Percentiles rank a stretch among this genome's conserved stretches.
These are phyloP conservation scores for Ophiostoma himal-ulmi DNA, from an alignment of 2,329 filamentous ascomycete species.

Conservation along the genomic window DNA sequence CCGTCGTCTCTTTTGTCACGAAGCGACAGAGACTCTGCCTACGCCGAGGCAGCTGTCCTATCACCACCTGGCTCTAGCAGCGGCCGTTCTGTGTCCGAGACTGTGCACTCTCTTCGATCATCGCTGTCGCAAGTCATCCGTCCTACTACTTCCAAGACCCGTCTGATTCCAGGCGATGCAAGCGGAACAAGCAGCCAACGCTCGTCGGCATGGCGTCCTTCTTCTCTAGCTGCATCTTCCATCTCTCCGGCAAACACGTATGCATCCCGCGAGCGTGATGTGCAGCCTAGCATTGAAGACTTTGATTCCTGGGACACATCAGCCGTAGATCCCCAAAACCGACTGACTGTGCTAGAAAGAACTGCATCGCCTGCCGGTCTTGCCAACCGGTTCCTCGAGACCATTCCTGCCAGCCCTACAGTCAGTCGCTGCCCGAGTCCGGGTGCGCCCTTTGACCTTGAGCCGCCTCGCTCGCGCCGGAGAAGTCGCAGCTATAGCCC, in stretches of 20 bases:
- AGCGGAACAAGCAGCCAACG: slow-evolving; percentile 25
- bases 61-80: slow-evolving; percentile 42
- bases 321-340: slow-evolving; percentile 56
- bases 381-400: slow-evolving; percentile 55
- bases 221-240: slow-evolving; percentile 40
- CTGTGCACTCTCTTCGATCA: slow-evolving; percentile 44
- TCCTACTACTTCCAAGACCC: slow-evolving; percentile 52
- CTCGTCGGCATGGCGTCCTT: slow-evolving; percentile 36
- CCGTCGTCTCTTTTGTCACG: slow-evolving; percentile 15
- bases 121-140: slow-evolving; percentile 46
- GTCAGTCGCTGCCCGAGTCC: slow-evolving; percentile 60
- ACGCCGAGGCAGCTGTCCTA: slow-evolving; percentile 32
- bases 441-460: slow-evolving; percentile 48
- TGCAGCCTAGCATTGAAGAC: slow-evolving; percentile 44
- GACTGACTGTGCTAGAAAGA: slow-evolving; percentile 51
- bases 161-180: slow-evolving; percentile 43
- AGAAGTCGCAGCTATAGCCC: slow-evolving; percentile 51
- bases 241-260: slow-evolving; percentile 32
- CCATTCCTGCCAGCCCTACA: slow-evolving; percentile 62
- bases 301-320: slow-evolving; percentile 75
- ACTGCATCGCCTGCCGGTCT: slow-evolving; percentile 36
- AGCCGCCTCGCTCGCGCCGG: slow-evolving; percentile 40
- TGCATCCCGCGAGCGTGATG: slow-evolving; percentile 29
- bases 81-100: slow-evolving; percentile 42
- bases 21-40: slow-evolving; percentile 30